Conservation (phyloP, 192 early-diverging fungal genomes). For the Backusella mclennaniae region DNA sequence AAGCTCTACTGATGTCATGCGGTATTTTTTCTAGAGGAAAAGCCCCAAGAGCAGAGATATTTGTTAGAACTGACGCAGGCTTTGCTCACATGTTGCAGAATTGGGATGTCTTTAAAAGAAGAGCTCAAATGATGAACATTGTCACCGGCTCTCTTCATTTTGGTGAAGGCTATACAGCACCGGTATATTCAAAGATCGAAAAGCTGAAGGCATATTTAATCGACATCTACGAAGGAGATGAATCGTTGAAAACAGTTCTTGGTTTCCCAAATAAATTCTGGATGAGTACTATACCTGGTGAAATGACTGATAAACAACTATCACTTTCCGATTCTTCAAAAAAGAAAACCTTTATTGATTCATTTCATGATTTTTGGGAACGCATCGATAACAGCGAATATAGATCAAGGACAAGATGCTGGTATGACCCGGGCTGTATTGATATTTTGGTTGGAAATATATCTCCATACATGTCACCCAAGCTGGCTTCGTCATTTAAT, state of each 20-base stretch:
- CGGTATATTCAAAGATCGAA: slow-evolving; percentile 48
- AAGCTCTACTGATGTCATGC: slow-evolving; percentile 2
- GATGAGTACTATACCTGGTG: not conserved
- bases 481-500: slow-evolving; percentile 17
- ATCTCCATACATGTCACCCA: slow-evolving; percentile 33
- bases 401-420: slow-evolving; percentile 21
- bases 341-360: slow-evolving; percentile 17
- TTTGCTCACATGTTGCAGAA: slow-evolving; percentile 37
- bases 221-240: slow-evolving; percentile 50
- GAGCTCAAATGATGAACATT: slow-evolving; percentile 31
- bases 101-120: slow-evolving; percentile 28
- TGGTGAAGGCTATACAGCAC: slow-evolving; percentile 29
- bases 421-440: slow-evolving; percentile 28
- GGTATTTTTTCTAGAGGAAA: slow-evolving; percentile 26
- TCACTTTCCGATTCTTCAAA: not conserved
- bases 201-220: slow-evolving; percentile 45
- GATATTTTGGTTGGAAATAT: slow-evolving; percentile 27
- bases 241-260: slow-evolving; percentile 35
- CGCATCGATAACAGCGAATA: slow-evolving; percentile 1
- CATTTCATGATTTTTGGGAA: slow-evolving; percentile 21
- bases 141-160: slow-evolving; percentile 21
- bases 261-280: slow-evolving; percentile 22
- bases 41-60: slow-evolving; percentile 28
- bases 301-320: not conserved
- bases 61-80: slow-evolving; percentile 22